Evolutionary conservation across 345 rosid species (phyloP), one percentile per base, ranked within the genome.

Genomic region (Hibiscus mutabilis): DNA sequence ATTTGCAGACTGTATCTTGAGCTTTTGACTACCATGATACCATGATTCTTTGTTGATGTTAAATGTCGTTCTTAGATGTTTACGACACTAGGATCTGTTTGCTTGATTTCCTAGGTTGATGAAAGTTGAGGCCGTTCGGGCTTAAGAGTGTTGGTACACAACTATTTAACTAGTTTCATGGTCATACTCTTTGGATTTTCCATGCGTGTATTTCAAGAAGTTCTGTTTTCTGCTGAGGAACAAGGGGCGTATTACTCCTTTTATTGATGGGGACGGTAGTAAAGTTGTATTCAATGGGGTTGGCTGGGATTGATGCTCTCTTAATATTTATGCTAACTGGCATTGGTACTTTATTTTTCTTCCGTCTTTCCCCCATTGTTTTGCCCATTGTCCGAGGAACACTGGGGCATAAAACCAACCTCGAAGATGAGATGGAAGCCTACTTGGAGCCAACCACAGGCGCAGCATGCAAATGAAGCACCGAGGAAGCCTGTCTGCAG

Each of bases 301-400:
- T 64, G 68, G 49, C 27, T 37, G 55, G 55, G 21, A 63, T 63
- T 40, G 49, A 64, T 64, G 52, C 52, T 64, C 31, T 63, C 18
- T 64, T 10, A 19, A 12, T 40, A 5, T 47, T 6, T 40, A 11
- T 64, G 11, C 52, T 64, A 64, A 64, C 52, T 64, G 68, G 31
- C 31, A 5, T 40, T 64, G 68, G 19, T 69, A 31, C 18, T 49
- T 35, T 47, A 16, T 29, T 7, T 49, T 24, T 0, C 9, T 1
- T 5, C 35, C 13, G 2, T 27, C 6, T 68, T 31, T 5, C 21
- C 0, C 18, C 27, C 11, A 0, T 68, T 11, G 6, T 13, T 31
- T 69, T 21, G 72, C 33, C 19, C 61, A 11, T 29, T 13, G 35
- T 49, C 29, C 33, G 29, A 29, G 58, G 60, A 52, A 55, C 61